Conservation (phyloP, 805 yeast genomes). For the Candida sphagnicola region DNA sequence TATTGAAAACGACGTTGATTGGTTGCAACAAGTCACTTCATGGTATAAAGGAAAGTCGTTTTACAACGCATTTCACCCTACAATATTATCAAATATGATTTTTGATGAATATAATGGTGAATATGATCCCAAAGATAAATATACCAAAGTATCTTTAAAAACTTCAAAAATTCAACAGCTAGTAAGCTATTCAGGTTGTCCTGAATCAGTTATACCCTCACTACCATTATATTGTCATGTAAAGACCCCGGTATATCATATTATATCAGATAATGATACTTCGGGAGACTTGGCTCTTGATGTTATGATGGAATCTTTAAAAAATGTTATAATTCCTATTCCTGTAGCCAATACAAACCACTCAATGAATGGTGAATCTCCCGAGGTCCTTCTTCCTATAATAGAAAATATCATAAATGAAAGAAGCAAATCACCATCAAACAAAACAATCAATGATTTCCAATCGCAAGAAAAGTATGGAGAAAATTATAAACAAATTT, state of each 20-base stretch:
- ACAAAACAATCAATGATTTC: slow-evolving; percentile 4
- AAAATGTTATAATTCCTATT: slow-evolving; percentile 6
- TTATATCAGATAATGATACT: slow-evolving; percentile 11
- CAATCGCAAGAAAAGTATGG: slow-evolving; percentile 7
- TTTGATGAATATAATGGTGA: slow-evolving; percentile 12
- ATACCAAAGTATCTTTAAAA: slow-evolving; percentile 9
- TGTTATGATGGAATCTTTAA: neutral
- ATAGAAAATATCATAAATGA: slow-evolving; percentile 6
- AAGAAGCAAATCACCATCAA: neutral
- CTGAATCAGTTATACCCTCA: slow-evolving; percentile 3
- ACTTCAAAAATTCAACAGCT: slow-evolving; percentile 10
- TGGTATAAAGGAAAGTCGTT: slow-evolving; percentile 12
- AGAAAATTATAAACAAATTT: slow-evolving; percentile 6
- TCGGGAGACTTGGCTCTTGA: neutral
- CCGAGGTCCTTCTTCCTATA: slow-evolving; percentile 9
- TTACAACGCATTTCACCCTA: slow-evolving; percentile 11
- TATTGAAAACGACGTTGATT: slow-evolving; percentile 7
- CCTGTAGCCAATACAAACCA: slow-evolving; percentile 11
- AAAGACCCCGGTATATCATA: slow-evolving; percentile 11
- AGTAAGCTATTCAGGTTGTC: slow-evolving; percentile 7
- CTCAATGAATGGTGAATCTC: slow-evolving; percentile 13
- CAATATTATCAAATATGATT: slow-evolving; percentile 13
- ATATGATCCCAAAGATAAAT: slow-evolving; percentile 5
- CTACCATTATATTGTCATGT: slow-evolving; percentile 7
- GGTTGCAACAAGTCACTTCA: slow-evolving; percentile 10